Base-by-base conservation (phyloP, 352 stramenopile species). In the Aphanomyces stellatus region DNA sequence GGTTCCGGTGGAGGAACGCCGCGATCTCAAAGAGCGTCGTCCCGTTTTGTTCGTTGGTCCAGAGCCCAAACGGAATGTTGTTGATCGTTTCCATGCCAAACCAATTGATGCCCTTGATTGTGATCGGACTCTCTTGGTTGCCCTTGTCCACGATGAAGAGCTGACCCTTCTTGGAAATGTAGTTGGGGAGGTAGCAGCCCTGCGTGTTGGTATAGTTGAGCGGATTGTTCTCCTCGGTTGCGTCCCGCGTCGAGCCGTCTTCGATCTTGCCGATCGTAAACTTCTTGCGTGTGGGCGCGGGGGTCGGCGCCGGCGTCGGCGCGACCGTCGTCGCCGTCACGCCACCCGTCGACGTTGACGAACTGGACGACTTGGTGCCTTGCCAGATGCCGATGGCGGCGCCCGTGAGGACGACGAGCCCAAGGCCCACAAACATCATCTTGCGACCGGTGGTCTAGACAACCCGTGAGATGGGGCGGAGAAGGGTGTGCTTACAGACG, bases 21-120 rank as follows among this genome's bases (percentile, higher is more conserved):
- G 80, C 76, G 11, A 90, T 62, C 30, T 90, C 75, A 55, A 88
- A 90, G 41, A 79, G 70, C 0, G 81, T 78, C 4, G 81, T 90
- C 2, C 81, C 81, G 37, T 87, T 87, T 17, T 84, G 65, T 61
- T 74, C 70, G 69, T 90, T 90, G 30, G 88, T 81, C 81, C 81
- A 90, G 22, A 90, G 62, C 0, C 81, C 81, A 30, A 90, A 84
- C 0, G 81, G 81, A 15, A 90, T 78, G 0, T 64, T 81, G 35
- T 60, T 57, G 35, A 25, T 27, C 3, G 81, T 88, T 46, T 90
- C 81, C 81, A 90, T 90, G 19, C 81, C 81, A 65, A 88, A 90
- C 81, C 81, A 90, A 62, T 88, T 90, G 55, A 86, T 67, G 13
- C 81, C 81, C 34, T 90, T 90, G 62, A 90, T 76, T 0, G 67